Base-by-base conservation (phyloP, 2,329 filamentous ascomycete species). In the Claviceps sorghi region DNA sequence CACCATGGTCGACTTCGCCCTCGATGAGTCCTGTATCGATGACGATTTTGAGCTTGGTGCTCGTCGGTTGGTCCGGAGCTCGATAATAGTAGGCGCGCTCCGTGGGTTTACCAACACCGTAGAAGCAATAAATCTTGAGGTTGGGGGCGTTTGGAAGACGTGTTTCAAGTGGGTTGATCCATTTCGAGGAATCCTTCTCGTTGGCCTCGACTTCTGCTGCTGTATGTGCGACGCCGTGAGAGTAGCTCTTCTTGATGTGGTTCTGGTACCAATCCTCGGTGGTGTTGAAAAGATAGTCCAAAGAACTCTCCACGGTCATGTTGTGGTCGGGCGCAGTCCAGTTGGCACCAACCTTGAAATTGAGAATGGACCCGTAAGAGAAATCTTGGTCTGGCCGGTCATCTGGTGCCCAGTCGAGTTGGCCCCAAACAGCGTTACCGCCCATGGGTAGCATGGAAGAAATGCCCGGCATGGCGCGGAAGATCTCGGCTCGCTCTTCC, bases 71-170 rank as follows among this genome's bases (percentile, higher is more conserved):
- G 46, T 91, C 86, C 0, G 79, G 74, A 1, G 73, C 64, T 34
- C 85, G 83, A 69, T 98, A 98, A 66, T 86, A 98, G 66, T 97
- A 98, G 17, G 83, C 83, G 52, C 91, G 80, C 68, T 98, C 91
- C 0, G 91, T 97, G 3, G 87, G 84, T 65, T 97, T 98, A 2
- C 91, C 91, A 4, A 95, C 82, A 21, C 86, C 93, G 64, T 98
- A 97, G 72, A 98, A 97, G 70, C 93, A 97, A 69, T 90, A 97
- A 13, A 98, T 88, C 65, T 95, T 96, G 62, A 98, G 73, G 62
- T 81, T 87, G 0, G 93, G 91, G 1, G 93, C 91, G 21, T 88
- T 75, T 0, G 93, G 93, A 0, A 97, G 74, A 2, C 91, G 79
- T 0, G 88, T 86, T 66, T 97, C 91, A 1, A 97, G 79, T 0